Base-by-base conservation (phyloP, 2,329 filamentous ascomycete species). In the Ophiocordyceps camponoti-saundersi region DNA sequence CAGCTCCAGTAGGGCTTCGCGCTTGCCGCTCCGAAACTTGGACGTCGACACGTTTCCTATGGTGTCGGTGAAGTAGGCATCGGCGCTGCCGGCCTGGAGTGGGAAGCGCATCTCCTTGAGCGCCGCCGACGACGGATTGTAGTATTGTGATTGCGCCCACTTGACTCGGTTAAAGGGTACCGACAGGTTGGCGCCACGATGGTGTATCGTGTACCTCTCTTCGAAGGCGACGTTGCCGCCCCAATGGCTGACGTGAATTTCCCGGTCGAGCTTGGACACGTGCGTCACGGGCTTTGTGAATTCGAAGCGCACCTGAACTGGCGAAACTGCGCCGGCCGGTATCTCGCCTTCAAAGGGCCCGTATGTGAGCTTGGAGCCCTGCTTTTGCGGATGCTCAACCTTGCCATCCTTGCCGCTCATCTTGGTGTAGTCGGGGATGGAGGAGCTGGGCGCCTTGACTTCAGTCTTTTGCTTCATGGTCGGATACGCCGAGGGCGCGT, bases 11-110 rank as follows among this genome's bases (percentile, higher is more conserved):
- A 82, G 69, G n/a, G 85, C 82, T 64, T 90, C 85, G 21, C 83
- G 79, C 60, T 74, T 77, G 61, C 78, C 85, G 54, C 72, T 79
- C 51, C 89, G 77, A 74, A 94, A 98, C 51, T 77, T 77, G 48
- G 88, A 95, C 1, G 92, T 98, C 26, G 89, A 94, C 29, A 98
- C 88, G 59, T 98, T 98, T 54, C 92, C 92, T 58, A 98, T 94
- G 56, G 87, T 85, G 61, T 98, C 92, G 45, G 82, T 89, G 65
- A 92, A 98, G 72, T 98, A 98, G 6, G 90, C 77, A 58, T 95
- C 86, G 47, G 79, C 74, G 51, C 85, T 88, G 52, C 90, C 88
- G 16, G 81, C 73, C 46, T 76, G 78, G 46, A 98, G 77, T 15
- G 87, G 84, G 57, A 95, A 80, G 53, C 76, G 80, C 50, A 98